These are phyloP conservation scores for Fusarium buharicum DNA, from an alignment of 2,329 filamentous ascomycete species.

Conservation along the genomic window DNA sequence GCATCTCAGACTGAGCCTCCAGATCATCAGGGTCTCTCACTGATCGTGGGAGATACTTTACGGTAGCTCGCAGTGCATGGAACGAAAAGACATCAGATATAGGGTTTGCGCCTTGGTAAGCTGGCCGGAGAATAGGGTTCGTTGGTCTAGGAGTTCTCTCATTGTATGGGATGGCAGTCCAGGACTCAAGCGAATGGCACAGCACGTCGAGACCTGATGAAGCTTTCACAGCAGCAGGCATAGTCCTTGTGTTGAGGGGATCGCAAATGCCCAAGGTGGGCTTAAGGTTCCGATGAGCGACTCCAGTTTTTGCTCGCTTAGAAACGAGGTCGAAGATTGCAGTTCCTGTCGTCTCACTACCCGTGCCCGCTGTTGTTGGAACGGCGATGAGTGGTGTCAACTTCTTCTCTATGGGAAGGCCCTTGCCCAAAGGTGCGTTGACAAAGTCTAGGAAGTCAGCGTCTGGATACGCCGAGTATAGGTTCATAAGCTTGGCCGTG, in stretches of 20 bases:
- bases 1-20: constrained; percentile 95
- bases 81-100: constrained; percentile 98
- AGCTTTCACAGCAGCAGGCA: constrained; percentile 94
- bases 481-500: constrained; percentile 98
- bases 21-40: constrained; percentile 88
- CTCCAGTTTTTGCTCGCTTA: constrained; percentile 92
- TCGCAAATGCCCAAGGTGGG: constrained; percentile 90
- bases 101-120: constrained; percentile 96
- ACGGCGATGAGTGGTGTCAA: constrained; percentile 83
- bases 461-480: constrained; percentile 90
- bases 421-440: constrained; percentile 91
- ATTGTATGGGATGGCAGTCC: constrained; percentile 95
- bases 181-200: constrained; percentile 94
- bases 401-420: constrained; percentile 76
- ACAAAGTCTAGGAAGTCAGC: constrained; percentile 98
- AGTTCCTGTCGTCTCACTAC: constrained; percentile 95
- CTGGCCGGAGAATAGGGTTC: constrained; percentile 90
- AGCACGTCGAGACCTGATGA: constrained; percentile 93
- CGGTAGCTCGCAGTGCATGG: constrained; percentile 81
- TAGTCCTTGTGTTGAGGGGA: constrained; percentile 91
- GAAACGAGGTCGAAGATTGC: constrained; percentile 96
- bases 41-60: constrained; percentile 91
- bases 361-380: constrained; percentile 85
- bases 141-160: constrained; percentile 84
- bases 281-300: constrained; percentile 95